Evolutionary conservation across 192 early-diverging fungal genomes (phyloP), one percentile per base, ranked within the genome.

Genomic region (Coemansia erecta): DNA sequence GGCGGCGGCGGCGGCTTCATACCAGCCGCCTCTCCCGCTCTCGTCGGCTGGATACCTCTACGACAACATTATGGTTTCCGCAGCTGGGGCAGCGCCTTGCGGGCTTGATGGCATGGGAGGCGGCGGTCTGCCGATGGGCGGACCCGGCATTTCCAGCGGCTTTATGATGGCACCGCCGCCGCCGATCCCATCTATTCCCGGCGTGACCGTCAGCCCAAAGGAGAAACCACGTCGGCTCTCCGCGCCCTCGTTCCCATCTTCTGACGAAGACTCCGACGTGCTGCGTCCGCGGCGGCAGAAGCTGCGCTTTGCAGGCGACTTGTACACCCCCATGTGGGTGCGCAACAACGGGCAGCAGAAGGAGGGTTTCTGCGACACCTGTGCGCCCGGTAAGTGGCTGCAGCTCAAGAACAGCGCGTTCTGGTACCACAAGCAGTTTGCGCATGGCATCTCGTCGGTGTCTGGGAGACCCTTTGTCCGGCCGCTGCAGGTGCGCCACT

Each of bases 381-480:
- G 92, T 59, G 68, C 75, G 46, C 89, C 90, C 7, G 90, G 90
- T 5, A 90, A 89, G 57, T 93, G 91, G 90, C 79, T 93, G 43
- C 90, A 93, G 60, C 82, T 93, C 18, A 93, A 92, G 62, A 93
- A 93, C 66, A 89, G 87, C 56, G 92, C 92, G 15, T 93, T 80
- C 60, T 93, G 92, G 92, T 93, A 91, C 60, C 90, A 91, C 65
- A 93, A 93, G 77, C 92, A 91, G 76, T 92, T 90, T 50, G 85
- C 81, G 40, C 90, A 93, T 67, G 92, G 92, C 39, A 90, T 92
- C 33, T 92, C 90, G n/a, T 90, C 88, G 0, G 88, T 90, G 5
- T 91, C 92, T 15, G 88, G 92, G 24, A 82, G 85, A 47, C 76
- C 85, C 13, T 92, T 93, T 58, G 68, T 85, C 8, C 74, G 84